A percentile compares a stretch with the other conserved stretches of the same genome.
Conservation (phyloP, 257 asterid species). For the Cruciata laevipes region DNA sequence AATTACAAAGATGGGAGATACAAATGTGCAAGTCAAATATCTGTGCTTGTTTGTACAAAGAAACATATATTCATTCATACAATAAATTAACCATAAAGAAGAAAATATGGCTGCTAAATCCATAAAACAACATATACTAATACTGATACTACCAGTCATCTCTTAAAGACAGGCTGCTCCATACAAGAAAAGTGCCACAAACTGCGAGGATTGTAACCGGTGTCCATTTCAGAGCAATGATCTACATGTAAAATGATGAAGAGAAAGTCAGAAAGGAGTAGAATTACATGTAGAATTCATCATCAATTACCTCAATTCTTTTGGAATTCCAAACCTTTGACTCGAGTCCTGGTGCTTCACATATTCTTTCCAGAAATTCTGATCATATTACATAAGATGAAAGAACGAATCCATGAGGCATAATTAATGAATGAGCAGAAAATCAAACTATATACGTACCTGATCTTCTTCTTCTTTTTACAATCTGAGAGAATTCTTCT, state of each 20-base stretch:
- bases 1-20: not conserved
- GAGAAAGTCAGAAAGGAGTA: not conserved
- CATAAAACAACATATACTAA: no score
- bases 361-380: constrained; percentile 38
- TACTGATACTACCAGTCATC: constrained; percentile 13
- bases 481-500: constrained; percentile 36
- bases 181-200: constrained; percentile 35
- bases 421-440: not conserved
- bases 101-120: not conserved
- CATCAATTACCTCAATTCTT: constrained; percentile 37
- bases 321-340: constrained; percentile 53
- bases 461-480: constrained; percentile 36
- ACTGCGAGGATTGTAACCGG: constrained; percentile 35
- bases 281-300: not conserved
- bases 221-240: constrained; percentile 54
- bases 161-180: constrained; percentile 26
- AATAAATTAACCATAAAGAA: not conserved
- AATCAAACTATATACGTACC: constrained; percentile 21
- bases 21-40: not conserved
- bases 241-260: constrained; percentile 20
- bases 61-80: not conserved
- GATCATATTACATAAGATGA: not conserved
- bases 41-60: no score
- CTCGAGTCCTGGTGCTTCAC: constrained; percentile 27
- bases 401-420: not conserved